Evolutionary conservation across 75 land plant species (phyloP), one percentile per base, ranked within the genome.

Genomic region (Selaginella moellendorffii): DNA sequence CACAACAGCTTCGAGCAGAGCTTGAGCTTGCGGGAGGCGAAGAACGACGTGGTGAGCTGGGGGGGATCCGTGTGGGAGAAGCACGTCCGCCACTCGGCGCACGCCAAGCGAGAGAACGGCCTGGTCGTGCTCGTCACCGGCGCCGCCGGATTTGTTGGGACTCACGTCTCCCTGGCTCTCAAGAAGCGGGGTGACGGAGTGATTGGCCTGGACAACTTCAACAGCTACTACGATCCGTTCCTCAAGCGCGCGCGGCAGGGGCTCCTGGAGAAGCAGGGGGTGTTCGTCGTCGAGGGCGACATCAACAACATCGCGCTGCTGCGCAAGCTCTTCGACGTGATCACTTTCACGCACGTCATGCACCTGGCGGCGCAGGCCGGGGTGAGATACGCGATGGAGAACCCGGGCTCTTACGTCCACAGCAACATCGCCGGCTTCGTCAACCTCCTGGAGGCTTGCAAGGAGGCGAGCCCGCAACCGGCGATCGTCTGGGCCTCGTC

Each of bases 281-380:
- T 85, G 24, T 72, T 83, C 76, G 69, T 85, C 30, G 76, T 83
- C 5, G 83, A 83, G 56, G 89, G 83, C 27, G 89, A 85, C 69
- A 64, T 85, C 54, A 81, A 83, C 69, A 87, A 85, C 63, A 76
- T 53, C 0, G 17, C 53, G 12, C 68, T 85, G 12, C 51, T 85
- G 20, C 63, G 65, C 12, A 76, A 68, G 73, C 77, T 85, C 24
- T 80, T 85, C 68, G 89, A 85, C 53, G 29, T 80, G 24, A 79
- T 80, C 1, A 69, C 79, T 30, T 85, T 85, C 68, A 78, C 87
- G 0, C 89, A 85, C 68, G 87, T 85, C 51, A 78, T 85, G 87
- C 88, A 83, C 14, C 69, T 83, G 27, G 86, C 87, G 5, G 87
- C 87, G 10, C 87, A 84, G 78, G 95, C 95, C 2, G 95, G 95